Conservation (phyloP, 805 yeast genomes). For the Teunomyces cretensis region DNA sequence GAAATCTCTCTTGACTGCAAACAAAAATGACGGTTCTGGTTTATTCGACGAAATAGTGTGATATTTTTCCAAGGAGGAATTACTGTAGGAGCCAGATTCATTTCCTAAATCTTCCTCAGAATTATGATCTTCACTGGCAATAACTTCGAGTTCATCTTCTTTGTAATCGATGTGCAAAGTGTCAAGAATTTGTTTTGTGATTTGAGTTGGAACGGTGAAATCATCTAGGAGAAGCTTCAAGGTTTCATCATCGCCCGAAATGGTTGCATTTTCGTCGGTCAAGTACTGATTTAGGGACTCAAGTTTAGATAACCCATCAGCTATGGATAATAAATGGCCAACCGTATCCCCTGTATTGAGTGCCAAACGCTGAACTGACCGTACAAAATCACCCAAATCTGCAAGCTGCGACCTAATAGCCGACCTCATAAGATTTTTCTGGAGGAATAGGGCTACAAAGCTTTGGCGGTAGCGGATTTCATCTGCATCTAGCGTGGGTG, state of each 20-base stretch:
- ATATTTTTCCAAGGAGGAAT: constrained; percentile 20
- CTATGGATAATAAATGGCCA: constrained; percentile 27
- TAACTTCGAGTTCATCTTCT: constrained; percentile 7
- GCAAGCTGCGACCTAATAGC: constrained; percentile 36
- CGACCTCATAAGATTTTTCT: constrained; percentile 18
- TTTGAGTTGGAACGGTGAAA: constrained; percentile 36
- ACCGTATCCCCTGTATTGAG: constrained; percentile 35
- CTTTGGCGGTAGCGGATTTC: constrained; percentile 54
- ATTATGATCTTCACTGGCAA: not conserved
- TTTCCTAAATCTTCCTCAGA: constrained; percentile 2
- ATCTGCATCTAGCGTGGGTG: constrained; percentile 64
- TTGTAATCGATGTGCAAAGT: constrained; percentile 25
- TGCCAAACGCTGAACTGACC: constrained; percentile 55
- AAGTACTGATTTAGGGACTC: constrained; percentile 16
- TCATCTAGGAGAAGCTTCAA: constrained; percentile 22
- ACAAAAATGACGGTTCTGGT: constrained; percentile 13
- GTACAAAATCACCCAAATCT: constrained; percentile 54
- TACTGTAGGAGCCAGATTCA: constrained; percentile 18
- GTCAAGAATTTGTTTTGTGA: constrained; percentile 43
- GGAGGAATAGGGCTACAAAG: constrained; percentile 32
- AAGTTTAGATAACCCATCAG: constrained; percentile 30
- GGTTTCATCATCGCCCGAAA: constrained; percentile 20
- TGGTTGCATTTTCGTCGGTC: constrained; percentile 17
- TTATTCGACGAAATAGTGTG: constrained; percentile 11
- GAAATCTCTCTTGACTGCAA: constrained; percentile 37